Conservation (phyloP, 2,329 filamentous ascomycete genomes). For the Mycosphaerella sp. region DNA sequence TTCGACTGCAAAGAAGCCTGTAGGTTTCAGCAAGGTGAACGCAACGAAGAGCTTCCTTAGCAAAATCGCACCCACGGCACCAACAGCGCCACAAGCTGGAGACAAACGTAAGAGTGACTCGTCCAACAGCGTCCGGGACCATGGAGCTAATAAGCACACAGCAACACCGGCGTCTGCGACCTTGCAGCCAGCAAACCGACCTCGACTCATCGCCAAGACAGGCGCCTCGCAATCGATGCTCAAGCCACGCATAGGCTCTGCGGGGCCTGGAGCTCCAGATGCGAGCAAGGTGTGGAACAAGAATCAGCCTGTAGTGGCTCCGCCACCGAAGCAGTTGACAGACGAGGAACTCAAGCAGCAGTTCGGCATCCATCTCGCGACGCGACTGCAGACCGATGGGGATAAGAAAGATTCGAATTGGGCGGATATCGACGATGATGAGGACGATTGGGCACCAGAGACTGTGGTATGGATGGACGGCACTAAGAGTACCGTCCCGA, state of each 20-base stretch:
- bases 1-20: slow-evolving; percentile 61
- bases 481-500: slow-evolving; percentile 69
- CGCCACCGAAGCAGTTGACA: slow-evolving; percentile 73
- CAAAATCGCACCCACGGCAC: slow-evolving; percentile 56
- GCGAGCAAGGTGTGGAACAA: slow-evolving; percentile 80
- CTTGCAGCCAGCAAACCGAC: slow-evolving; percentile 43
- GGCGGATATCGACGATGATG: slow-evolving; percentile 85
- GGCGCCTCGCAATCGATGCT: slow-evolving; percentile 51
- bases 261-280: slow-evolving; percentile 54
- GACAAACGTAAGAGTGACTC: slow-evolving; percentile 46
- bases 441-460: slow-evolving; percentile 81
- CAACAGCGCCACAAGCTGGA: slow-evolving; percentile 44
- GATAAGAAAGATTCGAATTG: slow-evolving; percentile 71
- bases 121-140: background rate
- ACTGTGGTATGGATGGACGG: slow-evolving; percentile 84
- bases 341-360: slow-evolving; percentile 80
- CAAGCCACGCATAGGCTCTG: slow-evolving; percentile 32
- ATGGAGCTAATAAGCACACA: slow-evolving; percentile 17
- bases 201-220: slow-evolving; percentile 70
- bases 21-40: slow-evolving; percentile 77
- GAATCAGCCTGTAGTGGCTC: slow-evolving; percentile 63
- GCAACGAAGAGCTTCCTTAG: slow-evolving; percentile 82
- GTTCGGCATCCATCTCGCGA: slow-evolving; percentile 80
- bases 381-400: slow-evolving; percentile 69
- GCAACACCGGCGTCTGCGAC: slow-evolving; percentile 46